Evolutionary conservation across 331 rosid species (phyloP), one percentile per base, ranked within the genome.

Genomic region (Malus hybrid): DNA sequence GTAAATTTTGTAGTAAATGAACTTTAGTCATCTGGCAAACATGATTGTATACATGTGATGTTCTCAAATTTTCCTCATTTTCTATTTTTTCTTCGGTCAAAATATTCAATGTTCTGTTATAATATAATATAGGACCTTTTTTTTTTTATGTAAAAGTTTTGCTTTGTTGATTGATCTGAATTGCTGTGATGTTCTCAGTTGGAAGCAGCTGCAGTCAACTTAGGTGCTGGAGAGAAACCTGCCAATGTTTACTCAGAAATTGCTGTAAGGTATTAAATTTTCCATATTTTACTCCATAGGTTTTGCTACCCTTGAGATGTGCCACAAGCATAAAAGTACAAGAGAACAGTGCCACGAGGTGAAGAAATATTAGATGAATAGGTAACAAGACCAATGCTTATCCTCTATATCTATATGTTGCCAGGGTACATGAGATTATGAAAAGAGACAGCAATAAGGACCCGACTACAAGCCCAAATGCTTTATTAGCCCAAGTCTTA

Each of bases 201-300:
- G 76, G 97, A 92, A 84, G 97, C 96, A 80, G 96, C 93, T 65
- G 96, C 96, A 33, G 97, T 92, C 64, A 92, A 90, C 85, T 88
- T 92, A 70, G 91, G 87, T 36, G 86, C 90, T 67, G 87, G 88
- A 80, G 92, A 84, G 56, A 87, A 90, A 77, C 96, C 96, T 42
- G 87, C 96, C 39, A 93, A 92, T 86, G 96, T 92, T 60, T 92
- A 90, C 83, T 79, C 97, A 42, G 97, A 92, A 86, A 92, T 92
- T 83, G 93, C 97, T 63, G 62, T 48, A 76, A 92, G 96, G 97
- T 90, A 44, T 28, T 32, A 10, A 10, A 50, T 15, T 50, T 36
- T 50, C 56, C n/a, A 50, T 5, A 50, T 50, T 50, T 50, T 50
- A 50, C 56, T 50, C 56, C 0, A 5, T 50, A 50, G 56, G n/a